Evolutionary conservation across 805 yeast species (phyloP), one percentile per base, ranked within the genome.

Genomic region (Ogataea corticis): DNA sequence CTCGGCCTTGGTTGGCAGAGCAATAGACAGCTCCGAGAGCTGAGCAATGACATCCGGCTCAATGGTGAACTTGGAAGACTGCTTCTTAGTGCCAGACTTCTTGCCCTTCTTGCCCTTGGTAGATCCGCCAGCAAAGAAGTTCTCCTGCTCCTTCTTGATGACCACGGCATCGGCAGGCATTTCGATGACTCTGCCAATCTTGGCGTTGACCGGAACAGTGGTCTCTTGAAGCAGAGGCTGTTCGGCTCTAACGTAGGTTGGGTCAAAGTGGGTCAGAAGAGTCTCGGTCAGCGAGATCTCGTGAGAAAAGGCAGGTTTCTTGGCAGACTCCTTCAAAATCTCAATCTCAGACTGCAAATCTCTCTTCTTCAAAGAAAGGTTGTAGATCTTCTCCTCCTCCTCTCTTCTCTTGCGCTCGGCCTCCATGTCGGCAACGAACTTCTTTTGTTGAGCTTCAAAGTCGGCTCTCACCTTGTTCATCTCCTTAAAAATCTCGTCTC

Each of bases 11-110:
- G 84, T 74, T 63, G 99, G 99, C 51, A 91, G 78, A 38, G 85
- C 73, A 53, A 92, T 77, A 45, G 82, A 81, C 61, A 92, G 78
- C 60, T 85, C 85, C 51, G 87, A 75, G 58, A 94, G 79, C 44
- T 85, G 77, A 51, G 84, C 82, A 58, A 92, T 83, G 50, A 88
- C 76, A 51, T 83, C 85, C 44, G 96, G 85, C 64, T 90, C 92
- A 56, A 94, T 77, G 45, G 83, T 76, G 65, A 90, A 83, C 66
- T 78, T 79, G 30, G 58, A 42, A 29, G 58, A 48, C 27, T 61
- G 61, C 44, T 62, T 62, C 54, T 71, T 66, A 38, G 61, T 53
- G 40, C 69, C 71, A 58, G 72, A 69, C 59, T 79, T 69, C 68
- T 82, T 83, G 58, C 74, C 71, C 60, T 72, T 71, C 53, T 68